phyloP scores from a whole-genome alignment of 1,284 basidiomycete species.

The Gomphus bonarii region DNA sequence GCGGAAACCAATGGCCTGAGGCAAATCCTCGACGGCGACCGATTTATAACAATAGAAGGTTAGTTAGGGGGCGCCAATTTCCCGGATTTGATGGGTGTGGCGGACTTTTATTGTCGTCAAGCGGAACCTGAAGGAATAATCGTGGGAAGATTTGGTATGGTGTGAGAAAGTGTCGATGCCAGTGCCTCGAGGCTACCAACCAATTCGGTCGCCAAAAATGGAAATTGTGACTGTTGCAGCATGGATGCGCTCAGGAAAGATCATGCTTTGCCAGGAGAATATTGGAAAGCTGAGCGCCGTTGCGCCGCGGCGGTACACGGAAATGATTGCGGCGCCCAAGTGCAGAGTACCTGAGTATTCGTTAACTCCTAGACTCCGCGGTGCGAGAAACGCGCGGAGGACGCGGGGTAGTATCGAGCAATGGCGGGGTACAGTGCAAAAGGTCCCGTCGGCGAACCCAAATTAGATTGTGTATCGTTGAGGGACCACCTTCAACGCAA shows the following conservation, averaged over 20 bases:
- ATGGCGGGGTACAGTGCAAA: background rate
- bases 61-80: background rate
- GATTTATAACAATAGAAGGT: slow-evolving; percentile 10
- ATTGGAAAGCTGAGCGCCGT: background rate
- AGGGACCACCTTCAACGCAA: background rate
- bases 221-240: background rate
- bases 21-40: background rate
- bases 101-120: slow-evolving; percentile 1
- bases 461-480: background rate
- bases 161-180: background rate
- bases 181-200: background rate
- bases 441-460: no score
- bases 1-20: slow-evolving; percentile 4
- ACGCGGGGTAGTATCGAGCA: background rate
- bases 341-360: background rate
- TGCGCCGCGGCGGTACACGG: background rate
- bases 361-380: background rate
- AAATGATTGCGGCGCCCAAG: slow-evolving; percentile 1
- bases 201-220: background rate
- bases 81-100: background rate
- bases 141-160: background rate
- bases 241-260: background rate
- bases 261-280: background rate
- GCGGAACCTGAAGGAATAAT: slow-evolving; percentile 6
- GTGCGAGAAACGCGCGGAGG: background rate